Percentiles rank a stretch among this genome's conserved stretches.
phyloP scores from a whole-genome alignment of 2,329 filamentous ascomycete species.

The Elsinoe batatas region DNA sequence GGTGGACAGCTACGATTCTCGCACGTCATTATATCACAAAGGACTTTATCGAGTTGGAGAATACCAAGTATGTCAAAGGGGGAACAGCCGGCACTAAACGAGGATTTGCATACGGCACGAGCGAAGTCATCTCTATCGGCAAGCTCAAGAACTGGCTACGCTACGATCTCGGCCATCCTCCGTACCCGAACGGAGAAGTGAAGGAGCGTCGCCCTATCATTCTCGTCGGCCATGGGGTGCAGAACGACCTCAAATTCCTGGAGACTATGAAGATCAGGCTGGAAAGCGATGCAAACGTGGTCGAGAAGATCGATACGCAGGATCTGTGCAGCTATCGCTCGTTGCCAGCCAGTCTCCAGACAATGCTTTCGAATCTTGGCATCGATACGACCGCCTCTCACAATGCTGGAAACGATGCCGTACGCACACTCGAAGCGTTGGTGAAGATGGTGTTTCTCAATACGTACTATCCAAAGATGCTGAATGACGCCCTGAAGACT shows the following conservation, averaged over 20 bases:
- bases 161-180: neutral
- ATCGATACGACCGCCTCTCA: constrained; percentile 14
- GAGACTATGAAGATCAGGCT: constrained; percentile 16
- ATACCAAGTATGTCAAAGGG: neutral
- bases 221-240: constrained; percentile 21
- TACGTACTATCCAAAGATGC: neutral
- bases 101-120: constrained; percentile 21
- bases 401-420: constrained; percentile 19
- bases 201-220: constrained; percentile 18
- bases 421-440: constrained; percentile 19
- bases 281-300: constrained; percentile 12
- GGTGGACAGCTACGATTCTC: constrained; percentile 57
- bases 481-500: neutral
- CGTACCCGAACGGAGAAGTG: neutral
- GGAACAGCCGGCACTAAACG: constrained; percentile 12
- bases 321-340: constrained; percentile 17
- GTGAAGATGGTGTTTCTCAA: constrained; percentile 19
- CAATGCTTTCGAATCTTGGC: constrained; percentile 15
- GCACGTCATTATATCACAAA: constrained; percentile 13
- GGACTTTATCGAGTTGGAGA: constrained; percentile 14
- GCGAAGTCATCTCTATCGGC: constrained; percentile 16
- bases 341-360: constrained; percentile 15
- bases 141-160: constrained; percentile 5
- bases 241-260: constrained; percentile 19
- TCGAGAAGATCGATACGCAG: constrained; percentile 19